Evolutionary conservation across 192 early-diverging fungal species (phyloP).

Genomic region (Neocallimastix lanati): DNA sequence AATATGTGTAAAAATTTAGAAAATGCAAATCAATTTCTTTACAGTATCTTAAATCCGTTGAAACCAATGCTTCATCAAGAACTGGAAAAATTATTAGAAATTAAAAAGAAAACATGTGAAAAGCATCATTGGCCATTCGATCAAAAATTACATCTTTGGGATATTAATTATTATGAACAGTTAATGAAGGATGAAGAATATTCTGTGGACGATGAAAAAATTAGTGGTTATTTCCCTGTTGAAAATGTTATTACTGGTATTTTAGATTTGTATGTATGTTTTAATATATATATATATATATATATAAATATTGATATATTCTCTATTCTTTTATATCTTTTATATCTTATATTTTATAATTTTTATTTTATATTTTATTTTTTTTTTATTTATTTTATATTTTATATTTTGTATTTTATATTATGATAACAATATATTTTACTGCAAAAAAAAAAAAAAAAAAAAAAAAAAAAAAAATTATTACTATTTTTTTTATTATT

Average conservation of each 20-base stretch:
- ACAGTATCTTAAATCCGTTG: not conserved
- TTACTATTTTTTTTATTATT: too few species aligned
- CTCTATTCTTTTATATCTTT: too few species aligned
- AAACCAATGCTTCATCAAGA: not conserved
- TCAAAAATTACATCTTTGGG: not conserved
- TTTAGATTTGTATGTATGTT: not conserved
- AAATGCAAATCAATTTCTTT: not conserved
- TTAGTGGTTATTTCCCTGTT: conserved; percentile 1
- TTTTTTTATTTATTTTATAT: too few species aligned
- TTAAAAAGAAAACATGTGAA: not conserved
- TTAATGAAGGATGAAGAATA: not conserved
- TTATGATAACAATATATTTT: too few species aligned
- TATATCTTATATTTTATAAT: too few species aligned
- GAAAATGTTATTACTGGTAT: not conserved
- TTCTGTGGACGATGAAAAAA: not conserved
- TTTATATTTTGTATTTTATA: too few species aligned
- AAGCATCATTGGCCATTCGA: not conserved
- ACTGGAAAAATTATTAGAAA: not conserved
- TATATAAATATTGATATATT: too few species aligned
- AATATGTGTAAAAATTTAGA: not conserved
- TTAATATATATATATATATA: too few species aligned
- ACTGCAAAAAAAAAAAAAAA: too few species aligned
- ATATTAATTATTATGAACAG: not conserved
- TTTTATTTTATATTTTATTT: too few species aligned
- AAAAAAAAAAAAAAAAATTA: too few species aligned